phyloP scores from a whole-genome alignment of 2,329 filamentous ascomycete genomes.

The Pestalotiopsis sp. region DNA sequence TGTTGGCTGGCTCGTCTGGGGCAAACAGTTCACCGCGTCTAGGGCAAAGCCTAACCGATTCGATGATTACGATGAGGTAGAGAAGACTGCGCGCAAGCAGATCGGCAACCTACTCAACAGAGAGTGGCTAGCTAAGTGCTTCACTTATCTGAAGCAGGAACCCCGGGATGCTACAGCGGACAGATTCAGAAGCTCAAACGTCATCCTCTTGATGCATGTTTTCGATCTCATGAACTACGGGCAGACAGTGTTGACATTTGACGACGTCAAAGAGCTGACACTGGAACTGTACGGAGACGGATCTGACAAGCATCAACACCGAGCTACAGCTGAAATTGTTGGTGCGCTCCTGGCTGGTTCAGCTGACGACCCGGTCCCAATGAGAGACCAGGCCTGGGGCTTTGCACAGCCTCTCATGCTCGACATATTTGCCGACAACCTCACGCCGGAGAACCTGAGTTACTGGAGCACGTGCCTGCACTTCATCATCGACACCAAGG shows the following conservation, averaged over 20 bases:
- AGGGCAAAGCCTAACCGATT: conserved; percentile 71
- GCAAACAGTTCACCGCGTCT: conserved; percentile 81
- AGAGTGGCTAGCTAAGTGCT: conserved; percentile 86
- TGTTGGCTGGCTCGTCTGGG: conserved; percentile 96
- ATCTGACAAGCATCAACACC: conserved; percentile 95
- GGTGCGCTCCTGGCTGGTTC: conserved; percentile 83
- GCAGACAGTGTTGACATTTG: conserved; percentile 75
- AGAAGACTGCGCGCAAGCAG: conserved; percentile 72
- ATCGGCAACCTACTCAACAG: conserved; percentile 81
- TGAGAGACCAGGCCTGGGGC: conserved; percentile 79
- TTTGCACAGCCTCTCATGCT: conserved; percentile 90
- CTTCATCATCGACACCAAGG: conserved; percentile 83
- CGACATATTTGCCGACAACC: conserved; percentile 82
- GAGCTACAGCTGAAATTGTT: conserved; percentile 91
- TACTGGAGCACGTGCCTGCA: conserved; percentile 97
- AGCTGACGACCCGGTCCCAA: conserved; percentile 74
- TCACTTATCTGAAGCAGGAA: conserved; percentile 94
- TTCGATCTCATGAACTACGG: conserved; percentile 89
- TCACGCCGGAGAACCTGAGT: conserved; percentile 90
- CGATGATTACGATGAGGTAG: conserved; percentile 77
- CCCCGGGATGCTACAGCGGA: conserved; percentile 81
- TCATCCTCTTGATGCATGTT: conserved; percentile 83
- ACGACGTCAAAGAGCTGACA: conserved; percentile 84
- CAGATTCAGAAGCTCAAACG: conserved; percentile 86
- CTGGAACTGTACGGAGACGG: conserved; percentile 84